A percentile compares a stretch with the other conserved stretches of the same genome.
Evolutionary conservation across 2,329 filamentous ascomycete species (phyloP).

Genomic region (Rhynchosporium graminicola): DNA sequence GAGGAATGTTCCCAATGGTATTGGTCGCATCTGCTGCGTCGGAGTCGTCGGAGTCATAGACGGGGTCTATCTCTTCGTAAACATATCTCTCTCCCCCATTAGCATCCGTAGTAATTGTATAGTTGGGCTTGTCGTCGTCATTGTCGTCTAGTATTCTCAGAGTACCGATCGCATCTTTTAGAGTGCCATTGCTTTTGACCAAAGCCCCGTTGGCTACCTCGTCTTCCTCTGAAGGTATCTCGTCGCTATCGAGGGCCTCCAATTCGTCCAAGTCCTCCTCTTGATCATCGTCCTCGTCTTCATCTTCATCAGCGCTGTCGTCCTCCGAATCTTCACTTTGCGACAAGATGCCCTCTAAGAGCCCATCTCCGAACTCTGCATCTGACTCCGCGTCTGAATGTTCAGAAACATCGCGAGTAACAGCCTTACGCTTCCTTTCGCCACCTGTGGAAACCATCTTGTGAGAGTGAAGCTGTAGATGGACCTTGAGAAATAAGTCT

Average conservation of each 20-base stretch:
- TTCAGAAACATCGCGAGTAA: constrained; percentile 53
- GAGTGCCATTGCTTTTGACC: constrained; percentile 44
- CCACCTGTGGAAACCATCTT: constrained; percentile 37
- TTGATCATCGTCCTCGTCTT: constrained; percentile 48
- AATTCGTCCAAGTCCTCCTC: constrained; percentile 44
- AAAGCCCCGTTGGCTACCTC: constrained; percentile 43
- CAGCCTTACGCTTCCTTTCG: constrained; percentile 62
- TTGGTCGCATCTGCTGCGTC: constrained; percentile 79
- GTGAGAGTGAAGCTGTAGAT: constrained; percentile 17
- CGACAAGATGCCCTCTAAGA: constrained; percentile 58
- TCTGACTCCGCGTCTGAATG: constrained; percentile 56
- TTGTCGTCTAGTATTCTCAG: constrained; percentile 29
- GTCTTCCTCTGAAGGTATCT: constrained; percentile 46
- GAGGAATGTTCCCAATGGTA: constrained; percentile 91
- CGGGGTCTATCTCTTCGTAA: constrained; percentile 90
- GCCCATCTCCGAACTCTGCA: constrained; percentile 58
- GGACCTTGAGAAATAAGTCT: not conserved
- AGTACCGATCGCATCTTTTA: constrained; percentile 36
- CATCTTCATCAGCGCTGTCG: constrained; percentile 47
- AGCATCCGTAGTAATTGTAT: constrained; percentile 71
- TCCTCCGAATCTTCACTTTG: constrained; percentile 59
- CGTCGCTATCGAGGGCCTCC: constrained; percentile 51
- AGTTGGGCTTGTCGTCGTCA: constrained; percentile 49
- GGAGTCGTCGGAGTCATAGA: constrained; percentile 94
- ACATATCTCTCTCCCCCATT: constrained; percentile 89